Base-by-base conservation (phyloP, 495 filamentous ascomycete genomes). In the Hypoxylon trugodes region DNA sequence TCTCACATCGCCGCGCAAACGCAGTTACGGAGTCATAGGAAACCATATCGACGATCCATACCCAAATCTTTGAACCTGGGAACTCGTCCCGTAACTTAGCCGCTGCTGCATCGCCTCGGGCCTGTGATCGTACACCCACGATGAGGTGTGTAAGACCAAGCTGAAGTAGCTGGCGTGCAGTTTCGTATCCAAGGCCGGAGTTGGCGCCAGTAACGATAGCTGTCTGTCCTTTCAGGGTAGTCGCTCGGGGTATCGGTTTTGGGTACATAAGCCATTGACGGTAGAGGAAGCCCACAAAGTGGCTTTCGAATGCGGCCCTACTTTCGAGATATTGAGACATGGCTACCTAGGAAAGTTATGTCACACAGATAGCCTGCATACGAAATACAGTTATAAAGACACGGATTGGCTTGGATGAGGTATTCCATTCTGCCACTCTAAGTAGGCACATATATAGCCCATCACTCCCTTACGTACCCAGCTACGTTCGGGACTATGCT, bases 161-260 rank as follows among this genome's bases (percentile, higher is more conserved):
- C 18, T 72, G 66, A 2, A 83, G 72, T 21, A 86, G 69, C 46
- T 84, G 80, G 4, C 74, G 72, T 4, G 80, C 74, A 13, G 79
- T 74, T 65, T 84, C 81, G 5, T 80, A 68, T 5, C 85, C 85
- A 1, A 87, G 74, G 4, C 85, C 85, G n/a, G 74, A 73, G 68
- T 86, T 86, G 42, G 77, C 62, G 6, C 85, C 85, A 2, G 82
- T 86, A 19, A 87, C 67, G 36, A 87, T 79, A 13, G 80, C 74
- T 0, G 75, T 79, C 58, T 83, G 74, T 28, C 71, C 75, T 1
- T 72, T 63, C 12, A 73, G 55, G 47, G 33, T 46, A 12, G 66
- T 72, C 2, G 65, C 56, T 45, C 51, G 35, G 3, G 68, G 58
- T 0, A 60, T 18, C 6, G 65, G 69, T 28, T 69, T 69, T 6